phyloP scores from a whole-genome alignment of 371 early-diverging fungal genomes.

The Ordospora colligata region DNA sequence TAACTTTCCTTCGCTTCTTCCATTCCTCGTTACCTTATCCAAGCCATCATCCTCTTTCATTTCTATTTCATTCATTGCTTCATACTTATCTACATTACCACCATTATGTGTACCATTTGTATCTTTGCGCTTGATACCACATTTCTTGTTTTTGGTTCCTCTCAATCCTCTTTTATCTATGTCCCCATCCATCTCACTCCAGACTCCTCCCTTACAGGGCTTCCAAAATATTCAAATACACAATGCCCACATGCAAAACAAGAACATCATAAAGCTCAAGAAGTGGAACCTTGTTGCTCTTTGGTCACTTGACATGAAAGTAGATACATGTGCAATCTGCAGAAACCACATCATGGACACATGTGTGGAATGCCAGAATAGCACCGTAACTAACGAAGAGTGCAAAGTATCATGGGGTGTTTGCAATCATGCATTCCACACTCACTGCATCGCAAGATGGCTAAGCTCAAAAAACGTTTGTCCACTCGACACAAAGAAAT shows the following conservation, averaged over 20 bases:
- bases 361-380: conserved; percentile 66
- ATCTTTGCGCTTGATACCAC: no score
- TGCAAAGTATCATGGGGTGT: conserved; percentile 97
- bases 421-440: conserved; percentile 98
- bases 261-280: conserved; percentile 15
- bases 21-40: no score
- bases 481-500: conserved; percentile 94
- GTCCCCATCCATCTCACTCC: no score
- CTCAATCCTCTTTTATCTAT: no score
- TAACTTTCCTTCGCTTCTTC: no score
- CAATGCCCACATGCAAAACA: neutral
- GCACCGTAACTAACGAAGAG: conserved; percentile 77
- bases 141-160: no score
- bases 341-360: conserved; percentile 99
- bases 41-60: no score
- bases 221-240: neutral
- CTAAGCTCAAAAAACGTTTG: conserved; percentile 90
- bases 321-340: conserved; percentile 98
- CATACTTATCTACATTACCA: no score
- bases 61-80: no score
- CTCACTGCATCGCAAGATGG: conserved; percentile 97
- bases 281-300: conserved; percentile 57
- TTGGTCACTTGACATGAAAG: conserved; percentile 73
- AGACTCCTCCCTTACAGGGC: neutral
- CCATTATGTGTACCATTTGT: no score